Base-by-base conservation (phyloP, 805 yeast genomes). In the Saturnispora mendoncae region DNA sequence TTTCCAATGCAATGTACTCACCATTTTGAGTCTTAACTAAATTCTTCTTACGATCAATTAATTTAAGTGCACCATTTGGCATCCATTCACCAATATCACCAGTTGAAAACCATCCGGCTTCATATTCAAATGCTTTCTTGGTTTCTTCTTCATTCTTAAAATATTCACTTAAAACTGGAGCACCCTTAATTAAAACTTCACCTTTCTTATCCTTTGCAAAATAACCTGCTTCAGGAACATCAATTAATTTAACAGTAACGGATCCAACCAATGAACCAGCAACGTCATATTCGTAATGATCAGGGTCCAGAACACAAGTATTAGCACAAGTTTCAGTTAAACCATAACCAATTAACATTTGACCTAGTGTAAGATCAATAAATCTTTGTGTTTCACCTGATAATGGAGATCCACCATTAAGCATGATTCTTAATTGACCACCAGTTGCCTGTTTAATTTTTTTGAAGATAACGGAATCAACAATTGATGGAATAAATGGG, bases 1-100 rank as follows among this genome's bases (percentile, higher is more conserved):
- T 88, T 66, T 92, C 98, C 55, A 92, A 72, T 4, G 98, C 98
- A 62, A 92, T 85, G 65, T 92, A 92, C 68, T 92, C 98, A 66
- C 98, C 98, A 61, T 92, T 90, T 55, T 76, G 71, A 15, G 98
- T 92, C 73, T 92, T 92, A 53, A 92, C 94, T 64, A 92, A 72
- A 62, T 92, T 92, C 78, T 92, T 92, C 71, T 78, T 84, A 61
- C 98, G 83, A 67, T 92, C 98, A 60, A 92, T 84, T 46, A 92
- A 69, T 58, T 73, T 77, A 57, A 92, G 70, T 44, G 77, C 80
- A 50, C 97, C 97, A 49, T 69, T 72, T 21, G 76, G 46, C 33
- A 88, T 73, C 94, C 96, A 86, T 68, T 85, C 87, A 58, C 90
- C 96, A 63, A 92, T 86, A 62, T 92, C 98, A 63, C 98, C 98